Percentiles rank a stretch among this genome's conserved stretches.
Evolutionary conservation across 108 stramenopile genomes (phyloP).

Genomic region (Nannochloropsis oceanica): DNA sequence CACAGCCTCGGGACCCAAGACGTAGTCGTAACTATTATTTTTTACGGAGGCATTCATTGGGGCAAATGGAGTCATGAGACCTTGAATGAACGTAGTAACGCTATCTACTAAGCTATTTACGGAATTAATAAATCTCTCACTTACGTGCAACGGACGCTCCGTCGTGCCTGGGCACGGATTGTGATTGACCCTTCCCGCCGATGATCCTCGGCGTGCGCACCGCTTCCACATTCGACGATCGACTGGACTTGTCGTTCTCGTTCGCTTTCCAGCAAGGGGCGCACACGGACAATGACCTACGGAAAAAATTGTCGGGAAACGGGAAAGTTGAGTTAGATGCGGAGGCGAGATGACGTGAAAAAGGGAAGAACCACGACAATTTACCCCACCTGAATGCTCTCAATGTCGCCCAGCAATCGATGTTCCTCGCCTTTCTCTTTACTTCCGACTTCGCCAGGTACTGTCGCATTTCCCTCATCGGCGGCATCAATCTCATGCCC

Average conservation of each 20-base stretch:
- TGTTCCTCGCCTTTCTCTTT: too few relatives aligned
- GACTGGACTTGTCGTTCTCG: not conserved
- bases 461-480: too few relatives aligned
- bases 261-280: not conserved
- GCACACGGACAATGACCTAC: not conserved
- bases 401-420: not conserved
- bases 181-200: not conserved
- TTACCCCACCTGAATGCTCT: not conserved
- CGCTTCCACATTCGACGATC: not conserved
- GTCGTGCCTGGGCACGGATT: not conserved
- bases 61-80: not conserved
- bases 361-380: not conserved
- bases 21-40: conserved; percentile 30
- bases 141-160: not conserved
- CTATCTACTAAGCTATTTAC: not conserved
- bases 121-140: not conserved
- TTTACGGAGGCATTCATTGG: not conserved
- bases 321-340: not conserved
- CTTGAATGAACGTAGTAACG: not conserved
- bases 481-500: too few relatives aligned
- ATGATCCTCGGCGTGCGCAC: not conserved
- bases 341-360: not conserved
- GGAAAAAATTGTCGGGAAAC: not conserved
- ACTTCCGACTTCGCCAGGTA: too few relatives aligned
- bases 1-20: conserved; percentile 22